Percentiles rank a stretch among this genome's conserved stretches.
Conservation (phyloP, 768 basidiomycete species). For the Phanerochaete sordida region DNA sequence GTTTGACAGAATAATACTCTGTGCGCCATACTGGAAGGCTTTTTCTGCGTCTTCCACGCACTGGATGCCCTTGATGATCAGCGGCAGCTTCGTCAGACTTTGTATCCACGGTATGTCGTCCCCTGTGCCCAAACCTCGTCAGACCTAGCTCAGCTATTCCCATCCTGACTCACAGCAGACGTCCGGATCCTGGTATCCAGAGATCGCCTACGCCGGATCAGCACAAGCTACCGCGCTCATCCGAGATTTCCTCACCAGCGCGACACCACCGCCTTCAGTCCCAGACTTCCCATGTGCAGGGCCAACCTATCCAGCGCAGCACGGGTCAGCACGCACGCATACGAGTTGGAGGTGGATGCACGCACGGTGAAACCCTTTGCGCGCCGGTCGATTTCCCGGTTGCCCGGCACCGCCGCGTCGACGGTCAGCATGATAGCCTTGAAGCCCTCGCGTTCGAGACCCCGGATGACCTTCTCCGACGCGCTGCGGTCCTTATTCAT, state of each 20-base stretch:
- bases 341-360: background rate
- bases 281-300: conserved; percentile 18
- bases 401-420: conserved; percentile 41
- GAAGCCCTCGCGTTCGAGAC: conserved; percentile 36
- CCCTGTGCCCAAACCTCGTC: conserved; percentile 16
- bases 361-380: conserved; percentile 24
- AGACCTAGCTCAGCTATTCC: background rate
- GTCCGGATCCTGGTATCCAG: conserved; percentile 30
- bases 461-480: conserved; percentile 34
- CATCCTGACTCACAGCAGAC: conserved; percentile 23
- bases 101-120: conserved; percentile 36
- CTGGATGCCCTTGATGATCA: conserved; percentile 45
- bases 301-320: conserved; percentile 2
- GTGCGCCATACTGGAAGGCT: conserved; percentile 39
- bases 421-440: conserved; percentile 49
- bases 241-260: conserved; percentile 18
- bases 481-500: conserved; percentile 39
- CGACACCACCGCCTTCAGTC: conserved; percentile 18
- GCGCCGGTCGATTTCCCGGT: conserved; percentile 35
- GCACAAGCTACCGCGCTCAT: background rate
- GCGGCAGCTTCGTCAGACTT: conserved; percentile 36
- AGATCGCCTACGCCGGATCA: conserved; percentile 20
- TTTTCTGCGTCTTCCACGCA: conserved; percentile 45
- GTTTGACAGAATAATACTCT: conserved; percentile 47
- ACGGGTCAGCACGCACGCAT: too few species aligned